These are phyloP conservation scores for Hygrocybe coccinea DNA, from an alignment of 768 basidiomycete species.

Conservation along the genomic window DNA sequence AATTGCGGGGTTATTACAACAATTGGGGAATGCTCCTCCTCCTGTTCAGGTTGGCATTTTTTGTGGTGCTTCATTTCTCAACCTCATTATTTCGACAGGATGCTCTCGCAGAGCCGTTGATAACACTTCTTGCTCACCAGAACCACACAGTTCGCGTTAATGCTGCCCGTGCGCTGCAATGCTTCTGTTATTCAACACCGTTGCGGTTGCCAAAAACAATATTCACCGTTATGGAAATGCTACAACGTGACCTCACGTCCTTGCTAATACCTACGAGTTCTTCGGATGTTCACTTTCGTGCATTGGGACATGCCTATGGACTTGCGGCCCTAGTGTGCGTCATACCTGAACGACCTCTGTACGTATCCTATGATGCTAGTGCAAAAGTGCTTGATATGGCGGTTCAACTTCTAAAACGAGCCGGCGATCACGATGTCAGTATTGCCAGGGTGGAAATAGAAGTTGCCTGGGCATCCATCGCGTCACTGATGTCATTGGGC, in stretches of 20 bases:
- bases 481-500: slow-evolving; percentile 86
- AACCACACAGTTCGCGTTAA: slow-evolving; percentile 82
- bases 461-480: slow-evolving; percentile 90
- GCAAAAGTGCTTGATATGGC: slow-evolving; percentile 90
- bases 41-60: slow-evolving; percentile 63
- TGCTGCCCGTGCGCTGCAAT: slow-evolving; percentile 81
- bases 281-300: slow-evolving; percentile 62
- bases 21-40: slow-evolving; percentile 87
- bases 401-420: slow-evolving; percentile 81
- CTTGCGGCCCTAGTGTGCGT: slow-evolving; percentile 82
- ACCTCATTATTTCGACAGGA: slow-evolving; percentile 42
- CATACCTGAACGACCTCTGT: slow-evolving; percentile 82
- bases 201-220: slow-evolving; percentile 78
- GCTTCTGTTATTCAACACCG: slow-evolving; percentile 88
- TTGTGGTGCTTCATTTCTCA: neutral
- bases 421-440: slow-evolving; percentile 85
- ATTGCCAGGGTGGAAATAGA: slow-evolving; percentile 82
- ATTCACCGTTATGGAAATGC: slow-evolving; percentile 67
- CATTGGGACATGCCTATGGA: slow-evolving; percentile 86
- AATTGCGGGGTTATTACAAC: slow-evolving; percentile 78
- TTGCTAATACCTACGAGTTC: slow-evolving; percentile 68
- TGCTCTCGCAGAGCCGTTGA: slow-evolving; percentile 76
- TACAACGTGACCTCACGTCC: slow-evolving; percentile 76
- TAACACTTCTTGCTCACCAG: slow-evolving; percentile 82
- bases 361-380: slow-evolving; percentile 90